Conservation (phyloP, 176 grass and related monocot species). For the Rhynchospora tenuis region DNA sequence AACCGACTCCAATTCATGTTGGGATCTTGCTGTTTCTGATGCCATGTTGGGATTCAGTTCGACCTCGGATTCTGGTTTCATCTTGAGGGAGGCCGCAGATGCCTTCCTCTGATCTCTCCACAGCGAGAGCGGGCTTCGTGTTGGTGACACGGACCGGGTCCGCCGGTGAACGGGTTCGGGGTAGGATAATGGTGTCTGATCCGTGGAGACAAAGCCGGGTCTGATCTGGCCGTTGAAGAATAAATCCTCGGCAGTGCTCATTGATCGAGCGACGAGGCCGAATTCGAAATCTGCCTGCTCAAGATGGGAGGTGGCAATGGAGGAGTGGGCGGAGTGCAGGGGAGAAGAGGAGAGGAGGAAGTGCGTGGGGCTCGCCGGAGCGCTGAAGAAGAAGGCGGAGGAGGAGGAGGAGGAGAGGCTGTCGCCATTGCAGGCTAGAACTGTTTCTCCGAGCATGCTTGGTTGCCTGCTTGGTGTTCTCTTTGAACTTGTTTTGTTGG, state of each 20-base stretch:
- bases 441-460: background rate
- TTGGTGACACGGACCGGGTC: slow-evolving; percentile 30
- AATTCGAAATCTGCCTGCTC: slow-evolving; percentile 27
- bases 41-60: background rate
- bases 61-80: background rate
- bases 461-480: background rate
- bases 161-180: slow-evolving; percentile 17
- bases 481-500: background rate
- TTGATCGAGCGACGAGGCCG: slow-evolving; percentile 7
- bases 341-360: slow-evolving; percentile 31
- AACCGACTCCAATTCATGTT: background rate
- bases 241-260: slow-evolving; percentile 37
- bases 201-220: background rate
- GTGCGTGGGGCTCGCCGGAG: slow-evolving; percentile 34
- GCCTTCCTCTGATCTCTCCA: slow-evolving; percentile 12
- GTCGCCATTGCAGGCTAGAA: background rate
- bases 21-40: background rate
- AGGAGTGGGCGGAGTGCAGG: background rate
- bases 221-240: slow-evolving; percentile 36
- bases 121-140: slow-evolving; percentile 6
- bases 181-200: background rate
- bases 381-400: slow-evolving; percentile 30
- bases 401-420: background rate
- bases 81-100: background rate
- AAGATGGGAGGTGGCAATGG: background rate